phyloP scores from a whole-genome alignment of 2,329 filamentous ascomycete species.

The Colletotrichum sp. region DNA sequence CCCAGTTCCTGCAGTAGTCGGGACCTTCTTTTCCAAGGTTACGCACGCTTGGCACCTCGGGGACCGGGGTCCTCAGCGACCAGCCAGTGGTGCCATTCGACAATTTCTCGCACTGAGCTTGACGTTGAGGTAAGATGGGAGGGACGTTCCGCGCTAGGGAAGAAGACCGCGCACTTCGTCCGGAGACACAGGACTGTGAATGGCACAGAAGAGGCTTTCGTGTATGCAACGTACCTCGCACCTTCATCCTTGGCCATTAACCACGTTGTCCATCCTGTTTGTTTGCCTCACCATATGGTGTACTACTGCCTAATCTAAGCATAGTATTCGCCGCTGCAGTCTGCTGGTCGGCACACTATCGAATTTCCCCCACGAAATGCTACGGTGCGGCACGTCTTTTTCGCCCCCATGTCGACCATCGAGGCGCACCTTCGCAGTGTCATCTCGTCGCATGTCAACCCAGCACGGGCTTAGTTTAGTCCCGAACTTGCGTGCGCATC shows the following conservation, averaged over 20 bases:
- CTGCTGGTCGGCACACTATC: not conserved
- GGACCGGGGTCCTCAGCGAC: not conserved
- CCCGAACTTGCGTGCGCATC: not conserved
- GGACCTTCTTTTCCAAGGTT: slow-evolving; percentile 10
- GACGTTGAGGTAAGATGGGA: not conserved
- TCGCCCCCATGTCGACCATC: not conserved
- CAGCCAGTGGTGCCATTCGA: not conserved
- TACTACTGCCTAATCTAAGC: not conserved
- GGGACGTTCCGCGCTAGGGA: not conserved
- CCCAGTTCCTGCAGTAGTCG: slow-evolving; percentile 22
- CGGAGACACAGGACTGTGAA: not conserved
- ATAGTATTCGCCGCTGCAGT: not conserved
- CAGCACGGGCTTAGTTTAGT: not conserved
- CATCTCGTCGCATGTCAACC: not conserved
- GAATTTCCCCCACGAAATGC: slow-evolving; percentile 17
- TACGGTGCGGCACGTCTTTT: not conserved
- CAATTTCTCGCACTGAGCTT: not conserved
- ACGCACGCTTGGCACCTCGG: slow-evolving; percentile 6
- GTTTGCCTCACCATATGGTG: not conserved
- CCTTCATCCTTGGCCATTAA: not conserved
- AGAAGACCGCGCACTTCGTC: not conserved
- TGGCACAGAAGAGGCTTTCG: slow-evolving; percentile 2
- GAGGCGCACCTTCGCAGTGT: not conserved
- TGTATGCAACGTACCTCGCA: slow-evolving; percentile 14
- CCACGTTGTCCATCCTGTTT: not conserved